These are phyloP conservation scores for Candida tibetensis DNA, from an alignment of 805 yeast species.

Conservation along the genomic window DNA sequence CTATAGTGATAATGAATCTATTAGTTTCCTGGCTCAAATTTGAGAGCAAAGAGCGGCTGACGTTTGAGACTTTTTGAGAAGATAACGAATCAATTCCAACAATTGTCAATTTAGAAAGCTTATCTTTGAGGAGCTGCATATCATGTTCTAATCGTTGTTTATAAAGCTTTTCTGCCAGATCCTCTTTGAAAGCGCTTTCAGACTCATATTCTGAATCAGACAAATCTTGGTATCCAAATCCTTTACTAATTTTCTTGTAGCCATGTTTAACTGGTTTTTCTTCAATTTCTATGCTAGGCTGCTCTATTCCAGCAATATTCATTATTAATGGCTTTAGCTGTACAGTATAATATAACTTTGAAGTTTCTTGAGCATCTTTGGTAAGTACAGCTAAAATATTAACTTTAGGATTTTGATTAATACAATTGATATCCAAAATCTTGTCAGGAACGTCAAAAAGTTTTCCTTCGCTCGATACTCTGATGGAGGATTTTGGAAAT, in stretches of 20 bases:
- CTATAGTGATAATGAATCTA: not conserved
- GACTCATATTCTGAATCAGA: slow-evolving; percentile 4
- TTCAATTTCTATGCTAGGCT: no score
- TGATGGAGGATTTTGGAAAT: slow-evolving; percentile 4
- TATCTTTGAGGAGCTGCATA: no score
- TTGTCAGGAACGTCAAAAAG: not conserved
- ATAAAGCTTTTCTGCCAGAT: slow-evolving; percentile 4
- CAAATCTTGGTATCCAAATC: slow-evolving; percentile 29
- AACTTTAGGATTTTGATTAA: not conserved
- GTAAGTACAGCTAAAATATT: not conserved
- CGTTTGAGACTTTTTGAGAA: not conserved
- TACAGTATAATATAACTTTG: not conserved
- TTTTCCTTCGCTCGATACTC: not conserved
- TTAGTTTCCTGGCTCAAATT: not conserved
- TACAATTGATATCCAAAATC: not conserved
- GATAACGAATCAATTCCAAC: not conserved
- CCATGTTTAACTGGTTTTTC: not conserved
- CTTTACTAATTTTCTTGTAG: slow-evolving; percentile 20
- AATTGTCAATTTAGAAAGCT: not conserved
- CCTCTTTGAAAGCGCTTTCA: no score
- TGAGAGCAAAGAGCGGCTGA: no score
- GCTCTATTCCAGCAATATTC: slow-evolving; percentile 16
- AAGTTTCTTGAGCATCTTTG: not conserved
- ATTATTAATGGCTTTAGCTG: not conserved
- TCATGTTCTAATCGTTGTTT: no score